Conservation (phyloP, 2,329 filamentous ascomycete genomes). For the Acrocalymma vagum region DNA sequence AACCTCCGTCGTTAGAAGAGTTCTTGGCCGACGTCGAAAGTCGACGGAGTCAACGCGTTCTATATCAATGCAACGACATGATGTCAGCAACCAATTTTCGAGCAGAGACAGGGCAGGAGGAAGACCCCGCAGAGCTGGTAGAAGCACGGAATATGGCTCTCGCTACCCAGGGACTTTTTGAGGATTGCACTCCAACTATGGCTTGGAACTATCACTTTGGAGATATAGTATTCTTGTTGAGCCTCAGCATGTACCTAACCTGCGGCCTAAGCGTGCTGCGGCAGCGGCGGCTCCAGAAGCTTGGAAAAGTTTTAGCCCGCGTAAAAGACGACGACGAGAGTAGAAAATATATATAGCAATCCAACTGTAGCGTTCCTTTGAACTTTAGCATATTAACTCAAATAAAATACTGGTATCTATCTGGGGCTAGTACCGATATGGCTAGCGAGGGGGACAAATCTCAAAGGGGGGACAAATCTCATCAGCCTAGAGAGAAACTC, state of each 20-base stretch:
- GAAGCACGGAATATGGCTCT: slow-evolving; percentile 18
- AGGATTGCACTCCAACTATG: slow-evolving; percentile 17
- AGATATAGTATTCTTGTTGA: slow-evolving; percentile 20
- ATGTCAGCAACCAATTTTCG: slow-evolving; percentile 18
- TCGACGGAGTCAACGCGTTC: slow-evolving; percentile 11
- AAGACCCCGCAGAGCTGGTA: slow-evolving; percentile 16
- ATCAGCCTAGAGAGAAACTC: too few relatives aligned
- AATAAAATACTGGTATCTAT: too few relatives aligned
- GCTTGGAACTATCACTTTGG: slow-evolving; percentile 25
- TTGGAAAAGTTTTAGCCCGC: slow-evolving; percentile 12
- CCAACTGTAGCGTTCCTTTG: too few relatives aligned
- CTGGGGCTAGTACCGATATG: too few relatives aligned
- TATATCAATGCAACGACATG: slow-evolving; percentile 20
- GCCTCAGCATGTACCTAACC: slow-evolving; percentile 9
- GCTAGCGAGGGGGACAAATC: too few relatives aligned
- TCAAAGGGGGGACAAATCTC: too few relatives aligned
- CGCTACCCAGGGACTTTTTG: slow-evolving; percentile 14
- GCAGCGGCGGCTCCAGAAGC: slow-evolving; percentile 13
- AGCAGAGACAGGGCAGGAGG: slow-evolving; percentile 17
- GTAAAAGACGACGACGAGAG: slow-evolving; percentile 9
- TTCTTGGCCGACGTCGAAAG: slow-evolving; percentile 12
- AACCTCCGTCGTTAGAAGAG: slow-evolving; percentile 14
- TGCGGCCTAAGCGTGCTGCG: slow-evolving; percentile 12
- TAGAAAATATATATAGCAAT: slow-evolving; percentile 3
- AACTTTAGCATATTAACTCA: too few relatives aligned